phyloP scores from a whole-genome alignment of 306 rosid species.

The Ormosia emarginata region DNA sequence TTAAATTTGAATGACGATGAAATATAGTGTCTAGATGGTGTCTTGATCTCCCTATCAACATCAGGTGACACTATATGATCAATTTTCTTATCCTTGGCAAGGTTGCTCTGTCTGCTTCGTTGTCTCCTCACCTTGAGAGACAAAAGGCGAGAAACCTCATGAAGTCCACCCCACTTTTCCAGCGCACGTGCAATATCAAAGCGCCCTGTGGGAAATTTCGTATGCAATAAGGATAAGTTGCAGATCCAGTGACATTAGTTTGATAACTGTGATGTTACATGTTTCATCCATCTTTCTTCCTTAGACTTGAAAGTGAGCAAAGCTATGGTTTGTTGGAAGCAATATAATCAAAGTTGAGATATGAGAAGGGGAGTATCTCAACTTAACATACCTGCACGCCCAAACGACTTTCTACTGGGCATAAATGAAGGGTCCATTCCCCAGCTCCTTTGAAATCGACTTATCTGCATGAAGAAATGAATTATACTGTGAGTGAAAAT shows the following conservation, averaged over 20 bases:
- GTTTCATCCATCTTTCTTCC: neutral
- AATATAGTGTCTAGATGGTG: conserved; percentile 46
- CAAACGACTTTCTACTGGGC: conserved; percentile 95
- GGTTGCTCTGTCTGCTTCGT: no score
- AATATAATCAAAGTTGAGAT: neutral
- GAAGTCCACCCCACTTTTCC: conserved; percentile 96
- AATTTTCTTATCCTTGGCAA: conserved; percentile 47
- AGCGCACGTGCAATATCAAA: conserved; percentile 85
- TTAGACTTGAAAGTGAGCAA: neutral
- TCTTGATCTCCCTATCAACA: conserved; percentile 37
- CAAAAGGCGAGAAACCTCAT: conserved; percentile 82
- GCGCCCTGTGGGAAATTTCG: conserved; percentile 52
- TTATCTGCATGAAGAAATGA: conserved; percentile 51
- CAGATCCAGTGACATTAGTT: neutral
- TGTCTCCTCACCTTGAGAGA: conserved; percentile 81
- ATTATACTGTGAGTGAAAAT: neutral
- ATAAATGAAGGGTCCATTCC: conserved; percentile 85
- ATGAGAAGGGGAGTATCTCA: neutral
- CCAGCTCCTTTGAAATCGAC: conserved; percentile 81
- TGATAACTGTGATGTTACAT: neutral
- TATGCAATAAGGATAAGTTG: neutral
- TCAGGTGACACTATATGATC: conserved; percentile 32
- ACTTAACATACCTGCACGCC: conserved; percentile 67
- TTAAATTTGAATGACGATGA: neutral
- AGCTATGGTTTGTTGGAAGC: neutral